Percentiles rank a stretch among this genome's conserved stretches.
Conservation (phyloP, 2,329 filamentous ascomycete genomes). For the Cordyceps cicadae region DNA sequence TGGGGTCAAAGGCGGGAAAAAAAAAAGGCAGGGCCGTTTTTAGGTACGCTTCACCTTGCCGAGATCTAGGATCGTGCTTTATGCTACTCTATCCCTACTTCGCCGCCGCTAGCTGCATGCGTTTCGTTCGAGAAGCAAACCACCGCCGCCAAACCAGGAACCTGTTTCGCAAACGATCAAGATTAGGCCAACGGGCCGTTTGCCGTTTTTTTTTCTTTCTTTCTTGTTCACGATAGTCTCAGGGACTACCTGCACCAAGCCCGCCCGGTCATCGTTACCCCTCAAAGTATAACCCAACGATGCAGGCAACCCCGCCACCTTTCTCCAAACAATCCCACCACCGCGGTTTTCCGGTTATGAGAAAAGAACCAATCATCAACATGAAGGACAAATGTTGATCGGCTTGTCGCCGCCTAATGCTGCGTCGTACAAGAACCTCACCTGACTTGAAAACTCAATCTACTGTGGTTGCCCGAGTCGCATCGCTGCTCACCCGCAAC, state of each 20-base stretch:
- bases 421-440: background rate
- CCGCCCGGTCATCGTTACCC: background rate
- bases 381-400: background rate
- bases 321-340: background rate
- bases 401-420: background rate
- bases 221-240: background rate
- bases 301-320: background rate
- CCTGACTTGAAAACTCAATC: background rate
- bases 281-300: background rate
- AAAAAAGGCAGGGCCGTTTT: constrained; percentile 2
- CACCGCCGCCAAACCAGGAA: background rate
- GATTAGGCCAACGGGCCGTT: background rate
- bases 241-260: background rate
- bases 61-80: constrained; percentile 8
- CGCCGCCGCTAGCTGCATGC: constrained; percentile 6
- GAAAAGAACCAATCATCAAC: background rate
- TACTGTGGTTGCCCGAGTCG: background rate
- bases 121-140: background rate
- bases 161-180: background rate
- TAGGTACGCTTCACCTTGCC: constrained; percentile 5
- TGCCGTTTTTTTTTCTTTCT: background rate
- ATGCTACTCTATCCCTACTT: background rate
- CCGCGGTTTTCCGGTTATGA: background rate
- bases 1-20: constrained; percentile 1
- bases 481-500: background rate